Percentiles rank a stretch among this genome's conserved stretches.
Evolutionary conservation across 1,284 basidiomycete genomes (phyloP).

Genomic region (Coniferiporia sulphurascens): DNA sequence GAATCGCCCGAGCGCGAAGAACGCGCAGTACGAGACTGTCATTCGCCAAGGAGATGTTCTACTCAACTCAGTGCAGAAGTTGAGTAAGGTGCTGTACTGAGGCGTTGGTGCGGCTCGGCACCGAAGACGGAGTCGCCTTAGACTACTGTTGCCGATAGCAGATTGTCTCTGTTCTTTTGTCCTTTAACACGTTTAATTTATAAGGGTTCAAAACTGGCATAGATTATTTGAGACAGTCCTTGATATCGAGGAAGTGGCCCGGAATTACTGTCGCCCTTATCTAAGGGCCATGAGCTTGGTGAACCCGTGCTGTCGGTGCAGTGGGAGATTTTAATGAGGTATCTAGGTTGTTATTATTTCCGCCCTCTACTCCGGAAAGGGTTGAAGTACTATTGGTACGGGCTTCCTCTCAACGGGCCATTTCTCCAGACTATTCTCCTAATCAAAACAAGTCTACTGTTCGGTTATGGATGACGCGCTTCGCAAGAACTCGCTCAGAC

Average conservation of each 20-base stretch:
- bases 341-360: no score
- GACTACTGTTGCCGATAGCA: not conserved
- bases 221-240: not conserved
- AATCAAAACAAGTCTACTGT: not conserved
- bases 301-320: no score
- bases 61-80: slow-evolving; percentile 69
- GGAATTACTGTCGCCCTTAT: no score
- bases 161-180: not conserved
- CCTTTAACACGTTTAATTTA: not conserved
- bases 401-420: no score
- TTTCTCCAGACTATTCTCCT: no score
- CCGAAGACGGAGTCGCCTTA: not conserved
- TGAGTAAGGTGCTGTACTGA: slow-evolving; percentile 73
- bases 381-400: no score
- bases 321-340: no score
- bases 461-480: not conserved
- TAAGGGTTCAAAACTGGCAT: not conserved
- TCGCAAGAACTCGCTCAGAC: not conserved
- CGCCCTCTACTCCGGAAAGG: no score
- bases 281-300: no score
- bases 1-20: slow-evolving; percentile 84
- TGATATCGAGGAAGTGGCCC: no score
- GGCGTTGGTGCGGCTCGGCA: not conserved
- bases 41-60: slow-evolving; percentile 87
- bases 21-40: slow-evolving; percentile 87